Evolutionary conservation across 192 early-diverging fungal species (phyloP).

Genomic region (Backusella parvicylindrica): DNA sequence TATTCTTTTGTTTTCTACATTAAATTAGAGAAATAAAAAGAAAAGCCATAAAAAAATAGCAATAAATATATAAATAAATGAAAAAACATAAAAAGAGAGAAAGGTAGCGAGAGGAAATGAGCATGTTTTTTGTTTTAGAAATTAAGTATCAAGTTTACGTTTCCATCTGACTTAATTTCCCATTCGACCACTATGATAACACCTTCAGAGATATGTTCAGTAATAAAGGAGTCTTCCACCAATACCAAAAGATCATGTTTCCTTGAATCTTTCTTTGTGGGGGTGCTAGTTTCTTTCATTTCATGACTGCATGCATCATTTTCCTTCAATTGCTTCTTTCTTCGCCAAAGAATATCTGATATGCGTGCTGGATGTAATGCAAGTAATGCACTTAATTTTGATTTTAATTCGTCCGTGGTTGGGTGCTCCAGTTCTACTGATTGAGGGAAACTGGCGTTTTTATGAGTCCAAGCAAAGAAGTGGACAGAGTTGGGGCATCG

Average conservation of each 20-base stretch:
- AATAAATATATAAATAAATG: background rate
- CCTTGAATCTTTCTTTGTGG: background rate
- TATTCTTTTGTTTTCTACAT: background rate
- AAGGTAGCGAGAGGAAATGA: background rate
- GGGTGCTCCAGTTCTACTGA: background rate
- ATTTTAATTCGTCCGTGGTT: slow-evolving; percentile 8
- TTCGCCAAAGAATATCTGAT: slow-evolving; percentile 18
- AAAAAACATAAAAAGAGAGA: background rate
- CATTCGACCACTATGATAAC: slow-evolving; percentile 15
- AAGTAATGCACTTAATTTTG: slow-evolving; percentile 11
- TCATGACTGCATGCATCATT: background rate
- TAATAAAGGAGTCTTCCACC: slow-evolving; percentile 22
- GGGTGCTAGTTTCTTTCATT: background rate
- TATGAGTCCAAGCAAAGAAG: slow-evolving; percentile 8
- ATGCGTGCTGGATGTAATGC: background rate
- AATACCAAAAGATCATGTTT: slow-evolving; percentile 4
- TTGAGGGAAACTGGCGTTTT: background rate
- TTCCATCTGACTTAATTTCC: slow-evolving; percentile 21
- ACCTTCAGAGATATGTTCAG: slow-evolving; percentile 15
- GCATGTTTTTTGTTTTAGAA: slow-evolving; percentile 13
- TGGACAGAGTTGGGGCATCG: background rate
- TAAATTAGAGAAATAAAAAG: background rate
- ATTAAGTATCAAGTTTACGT: slow-evolving; percentile 14
- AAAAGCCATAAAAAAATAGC: background rate
- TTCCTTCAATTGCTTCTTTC: background rate